Evolutionary conservation across 306 rosid species (phyloP), one percentile per base, ranked within the genome.

Genomic region (Quercus ilex): DNA sequence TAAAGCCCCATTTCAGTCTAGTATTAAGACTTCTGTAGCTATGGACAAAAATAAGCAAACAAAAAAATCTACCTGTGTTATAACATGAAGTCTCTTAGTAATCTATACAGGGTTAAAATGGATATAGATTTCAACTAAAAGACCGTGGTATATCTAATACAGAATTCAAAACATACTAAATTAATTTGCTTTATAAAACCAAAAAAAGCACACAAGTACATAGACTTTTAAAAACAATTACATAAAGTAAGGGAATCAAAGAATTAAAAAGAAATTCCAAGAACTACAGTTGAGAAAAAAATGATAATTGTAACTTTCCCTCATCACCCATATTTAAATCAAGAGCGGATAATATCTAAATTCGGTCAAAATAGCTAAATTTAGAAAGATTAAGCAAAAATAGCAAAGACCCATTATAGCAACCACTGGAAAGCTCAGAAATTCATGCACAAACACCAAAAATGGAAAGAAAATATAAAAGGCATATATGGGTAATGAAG

Each of bases 321-420:
- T 25, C 77, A 41, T 49, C 53, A 77, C 65, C 46, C 73, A 85
- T 79, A 80, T 87, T 84, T 14, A 55, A 82, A 79, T 79, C 88
- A 19, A 57, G 70, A 81, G 69, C 73, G 49, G 30, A 77, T 53
- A 78, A 81, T 63, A 87, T 85, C 81, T 60, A 60, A 23, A 78
- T 10, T 77, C 23, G 82, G 80, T 80, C 85, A 84, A 86, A 15
- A 46, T 49, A 77, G 30, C 87, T 78, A 77, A 69, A 85, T 81
- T 71, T 65, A 69, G 67, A 73, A 52, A 69, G 19, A 71, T 28
- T 53, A 73, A 21, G 31, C 72, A 30, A 31, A 80, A 31, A 8
- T 35, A 20, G 33, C 57, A 56, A 53, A 69, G 18, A 78, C 78
- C 57, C 71, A 77, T 14, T 52, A 79, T 53, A 73, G 21, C 59